Base-by-base conservation (phyloP, 1,139 yeast species). In the Nakaseomyces sp. region DNA sequence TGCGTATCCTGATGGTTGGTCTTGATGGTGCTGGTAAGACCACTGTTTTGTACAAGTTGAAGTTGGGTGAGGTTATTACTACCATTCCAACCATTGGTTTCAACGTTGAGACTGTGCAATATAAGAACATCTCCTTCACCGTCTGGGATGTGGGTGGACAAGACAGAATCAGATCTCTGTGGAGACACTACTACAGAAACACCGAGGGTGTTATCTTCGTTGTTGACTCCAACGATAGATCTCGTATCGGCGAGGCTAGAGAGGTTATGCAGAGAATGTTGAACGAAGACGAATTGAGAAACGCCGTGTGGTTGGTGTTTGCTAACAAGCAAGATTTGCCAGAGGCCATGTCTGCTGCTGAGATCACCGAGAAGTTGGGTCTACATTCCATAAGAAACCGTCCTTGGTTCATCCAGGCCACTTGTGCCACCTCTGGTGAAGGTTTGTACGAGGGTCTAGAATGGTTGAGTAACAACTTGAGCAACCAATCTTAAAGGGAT, bases 141-240 rank as follows among this genome's bases (percentile, higher is more conserved):
- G 95, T 86, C 57, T 86, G 95, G 95, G 95, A 86, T 77, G 95
- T 86, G 63, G 95, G 95, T 81, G 95, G 95, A 79, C 95, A 86
- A 74, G 94, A 84, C 70, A 86, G 86, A 74, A 86, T 86, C 65
- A 84, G 95, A 74, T 94, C 95, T 50, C 76, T 86, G 69, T 86
- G 95, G 95, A 82, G 95, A 79, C 91, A 86, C 71, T 86, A 85
- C 72, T 84, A 79, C 81, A 93, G 85, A 71, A 85, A 85, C 77
- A 85, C 95, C 50, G 95, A 86, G 70, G 95, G 95, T 72, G 84
- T 86, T 65, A 86, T 86, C 67, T 86, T 85, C 68, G 95, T 86
- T 53, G 94, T 86, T 58, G 95, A 86, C 71, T 81, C 93, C 54
- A 86, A 85, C 73, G 95, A 86, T 70, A 81, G 95, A 73, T 93